phyloP scores from a whole-genome alignment of 164 flowering plant genomes.

The Kalanchoe fedtschenkoi region DNA sequence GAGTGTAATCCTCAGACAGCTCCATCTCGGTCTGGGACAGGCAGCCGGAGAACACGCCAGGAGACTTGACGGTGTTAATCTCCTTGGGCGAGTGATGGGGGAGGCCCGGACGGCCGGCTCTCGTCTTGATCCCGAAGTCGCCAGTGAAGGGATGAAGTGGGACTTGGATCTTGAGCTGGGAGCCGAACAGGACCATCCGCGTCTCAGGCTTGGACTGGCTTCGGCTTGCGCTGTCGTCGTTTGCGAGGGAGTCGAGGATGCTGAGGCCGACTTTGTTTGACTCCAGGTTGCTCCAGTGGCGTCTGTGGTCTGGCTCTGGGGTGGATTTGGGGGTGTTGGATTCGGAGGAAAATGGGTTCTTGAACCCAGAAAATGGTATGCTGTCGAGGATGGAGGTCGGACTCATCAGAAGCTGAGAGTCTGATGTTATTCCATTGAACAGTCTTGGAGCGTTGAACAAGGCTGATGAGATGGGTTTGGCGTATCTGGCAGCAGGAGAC shows the following conservation, averaged over 20 bases:
- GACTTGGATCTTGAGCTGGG: constrained; percentile 64
- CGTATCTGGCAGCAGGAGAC: constrained; percentile 25
- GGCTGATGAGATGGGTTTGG: constrained; percentile 31
- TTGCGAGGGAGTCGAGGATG: constrained; percentile 51
- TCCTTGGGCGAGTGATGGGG: constrained; percentile 13
- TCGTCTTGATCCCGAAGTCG: constrained; percentile 43
- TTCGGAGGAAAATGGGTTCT: constrained; percentile 33
- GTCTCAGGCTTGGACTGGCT: constrained; percentile 26
- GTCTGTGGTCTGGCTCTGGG: constrained; percentile 26
- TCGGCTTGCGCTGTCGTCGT: constrained; percentile 21
- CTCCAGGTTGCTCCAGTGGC: constrained; percentile 31
- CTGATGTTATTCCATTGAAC: constrained; percentile 37
- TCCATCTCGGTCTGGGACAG: constrained; percentile 57
- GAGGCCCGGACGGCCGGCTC: no score
- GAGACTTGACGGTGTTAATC: constrained; percentile 26
- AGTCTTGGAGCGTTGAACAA: constrained; percentile 49
- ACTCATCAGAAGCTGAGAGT: constrained; percentile 47
- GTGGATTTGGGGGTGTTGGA: constrained; percentile 17
- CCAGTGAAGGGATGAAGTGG: constrained; percentile 34
- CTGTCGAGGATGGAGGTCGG: constrained; percentile 75
- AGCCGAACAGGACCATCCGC: constrained; percentile 55
- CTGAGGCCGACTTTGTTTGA: constrained; percentile 53
- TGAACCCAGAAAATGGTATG: constrained; percentile 39
- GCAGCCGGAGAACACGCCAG: constrained; percentile 24
- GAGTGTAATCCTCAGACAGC: constrained; percentile 77